Percentiles rank a stretch among this genome's conserved stretches.
These are phyloP conservation scores for Ramularia endophylla DNA, from an alignment of 2,329 filamentous ascomycete genomes.

Conservation along the genomic window DNA sequence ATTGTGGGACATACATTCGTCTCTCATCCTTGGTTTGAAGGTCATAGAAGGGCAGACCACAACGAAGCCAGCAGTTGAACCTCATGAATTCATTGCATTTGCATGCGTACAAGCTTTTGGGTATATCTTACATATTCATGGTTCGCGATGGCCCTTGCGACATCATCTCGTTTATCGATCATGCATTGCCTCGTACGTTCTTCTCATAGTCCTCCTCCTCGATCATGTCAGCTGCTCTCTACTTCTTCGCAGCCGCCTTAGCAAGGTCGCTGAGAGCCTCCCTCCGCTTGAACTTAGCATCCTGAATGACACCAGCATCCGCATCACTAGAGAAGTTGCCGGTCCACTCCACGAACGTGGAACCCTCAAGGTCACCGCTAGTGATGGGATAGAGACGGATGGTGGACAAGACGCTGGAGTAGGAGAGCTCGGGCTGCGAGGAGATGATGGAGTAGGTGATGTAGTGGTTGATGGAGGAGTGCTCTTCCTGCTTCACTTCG, in stretches of 20 bases:
- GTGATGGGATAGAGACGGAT: conserved; percentile 61
- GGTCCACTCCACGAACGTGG: conserved; percentile 62
- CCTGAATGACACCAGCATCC: conserved; percentile 64
- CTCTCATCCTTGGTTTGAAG: no score
- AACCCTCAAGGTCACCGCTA: conserved; percentile 57
- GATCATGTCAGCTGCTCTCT: no score
- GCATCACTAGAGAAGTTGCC: conserved; percentile 66
- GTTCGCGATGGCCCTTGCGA: not conserved
- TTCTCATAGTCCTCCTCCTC: no score
- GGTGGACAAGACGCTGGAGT: conserved; percentile 62
- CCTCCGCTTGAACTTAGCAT: conserved; percentile 70
- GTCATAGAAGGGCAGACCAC: no score
- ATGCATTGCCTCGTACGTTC: no score
- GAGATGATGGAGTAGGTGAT: conserved; percentile 70
- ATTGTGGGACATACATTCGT: no score
- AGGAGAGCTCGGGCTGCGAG: conserved; percentile 57
- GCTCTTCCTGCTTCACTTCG: conserved; percentile 71
- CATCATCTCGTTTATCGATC: no score
- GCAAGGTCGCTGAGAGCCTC: conserved; percentile 64
- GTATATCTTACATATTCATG: conserved; percentile 2
- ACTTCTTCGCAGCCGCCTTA: conserved; percentile 33
- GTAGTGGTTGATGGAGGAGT: conserved; percentile 66
- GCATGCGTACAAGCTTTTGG: conserved; percentile 9
- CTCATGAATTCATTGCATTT: no score
- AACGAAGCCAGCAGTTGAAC: no score